Conservation (phyloP, 2,329 filamentous ascomycete genomes). For the Emmonsiellopsis sp. region DNA sequence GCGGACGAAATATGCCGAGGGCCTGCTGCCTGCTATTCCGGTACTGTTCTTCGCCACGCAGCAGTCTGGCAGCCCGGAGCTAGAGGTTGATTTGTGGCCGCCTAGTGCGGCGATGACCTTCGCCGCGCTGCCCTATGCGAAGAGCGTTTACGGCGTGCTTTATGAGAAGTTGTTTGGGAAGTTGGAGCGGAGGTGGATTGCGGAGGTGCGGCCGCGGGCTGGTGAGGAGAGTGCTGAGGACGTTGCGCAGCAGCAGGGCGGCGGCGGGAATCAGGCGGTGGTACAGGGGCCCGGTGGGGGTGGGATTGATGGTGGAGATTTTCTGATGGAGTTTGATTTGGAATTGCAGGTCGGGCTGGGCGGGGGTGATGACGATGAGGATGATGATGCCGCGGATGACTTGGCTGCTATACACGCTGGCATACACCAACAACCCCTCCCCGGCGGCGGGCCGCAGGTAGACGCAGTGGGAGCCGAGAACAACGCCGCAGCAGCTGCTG, state of each 20-base stretch:
- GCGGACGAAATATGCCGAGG: slow-evolving; percentile 55
- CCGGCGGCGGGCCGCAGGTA: no score
- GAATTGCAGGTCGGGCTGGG: slow-evolving; percentile 44
- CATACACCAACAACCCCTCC: slow-evolving; percentile 20
- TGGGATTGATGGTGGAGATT: slow-evolving; percentile 30
- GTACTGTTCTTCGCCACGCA: slow-evolving; percentile 46
- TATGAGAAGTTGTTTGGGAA: slow-evolving; percentile 52
- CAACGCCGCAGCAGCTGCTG: not conserved
- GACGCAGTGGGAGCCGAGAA: not conserved
- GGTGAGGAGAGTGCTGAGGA: slow-evolving; percentile 23
- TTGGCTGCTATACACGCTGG: slow-evolving; percentile 5
- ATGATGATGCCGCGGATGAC: slow-evolving; percentile 20
- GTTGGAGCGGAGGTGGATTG: slow-evolving; percentile 52
- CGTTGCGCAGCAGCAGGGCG: slow-evolving; percentile 19
- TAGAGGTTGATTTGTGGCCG: slow-evolving; percentile 54
- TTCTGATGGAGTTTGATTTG: slow-evolving; percentile 42
- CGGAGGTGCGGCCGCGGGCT: slow-evolving; percentile 51
- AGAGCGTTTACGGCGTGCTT: slow-evolving; percentile 53
- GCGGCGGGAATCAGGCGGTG: slow-evolving; percentile 24
- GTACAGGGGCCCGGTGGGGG: slow-evolving; percentile 24
- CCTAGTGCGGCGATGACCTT: slow-evolving; percentile 58
- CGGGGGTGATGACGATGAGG: slow-evolving; percentile 34
- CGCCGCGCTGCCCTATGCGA: slow-evolving; percentile 56
- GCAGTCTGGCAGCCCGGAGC: slow-evolving; percentile 29
- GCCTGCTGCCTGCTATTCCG: slow-evolving; percentile 53